phyloP scores from a whole-genome alignment of 1,284 basidiomycete genomes.

The Laetiporus sulphureus region DNA sequence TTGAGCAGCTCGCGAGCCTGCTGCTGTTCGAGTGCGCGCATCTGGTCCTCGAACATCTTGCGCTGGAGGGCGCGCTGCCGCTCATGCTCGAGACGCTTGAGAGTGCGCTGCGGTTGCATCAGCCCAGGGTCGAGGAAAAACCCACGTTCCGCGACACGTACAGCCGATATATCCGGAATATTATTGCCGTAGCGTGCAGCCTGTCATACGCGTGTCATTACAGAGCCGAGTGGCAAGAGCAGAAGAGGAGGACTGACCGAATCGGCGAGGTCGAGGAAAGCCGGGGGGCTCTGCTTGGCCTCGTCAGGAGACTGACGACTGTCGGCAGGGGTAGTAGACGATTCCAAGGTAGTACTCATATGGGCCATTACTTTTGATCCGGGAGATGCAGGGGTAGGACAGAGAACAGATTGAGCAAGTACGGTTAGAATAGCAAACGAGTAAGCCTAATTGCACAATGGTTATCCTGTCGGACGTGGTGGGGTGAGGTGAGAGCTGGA shows the following conservation, averaged over 20 bases:
- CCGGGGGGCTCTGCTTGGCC: slow-evolving; percentile 78
- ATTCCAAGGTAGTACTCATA: slow-evolving; percentile 67
- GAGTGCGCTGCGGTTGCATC: slow-evolving; percentile 54
- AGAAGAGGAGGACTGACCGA: slow-evolving; percentile 51
- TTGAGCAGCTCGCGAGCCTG: slow-evolving; percentile 80
- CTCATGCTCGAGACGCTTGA: slow-evolving; percentile 89
- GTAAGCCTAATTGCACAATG: slow-evolving; percentile 63
- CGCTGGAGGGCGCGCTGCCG: slow-evolving; percentile 80
- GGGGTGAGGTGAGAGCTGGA: slow-evolving; percentile 7
- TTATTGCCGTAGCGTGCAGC: slow-evolving; percentile 78
- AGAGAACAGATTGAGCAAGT: slow-evolving; percentile 49
- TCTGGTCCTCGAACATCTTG: slow-evolving; percentile 89
- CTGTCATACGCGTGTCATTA: slow-evolving; percentile 30
- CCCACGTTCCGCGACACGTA: slow-evolving; percentile 33
- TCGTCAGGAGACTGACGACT: slow-evolving; percentile 57
- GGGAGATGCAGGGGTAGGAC: slow-evolving; percentile 46
- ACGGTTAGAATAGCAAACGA: slow-evolving; percentile 45
- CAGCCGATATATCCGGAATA: slow-evolving; percentile 74
- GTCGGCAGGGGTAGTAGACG: slow-evolving; percentile 64
- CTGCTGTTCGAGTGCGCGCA: slow-evolving; percentile 86
- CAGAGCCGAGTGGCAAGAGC: slow-evolving; percentile 15
- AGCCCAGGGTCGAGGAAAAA: slow-evolving; percentile 8
- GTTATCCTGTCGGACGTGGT: slow-evolving; percentile 37
- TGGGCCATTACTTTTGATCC: slow-evolving; percentile 46
- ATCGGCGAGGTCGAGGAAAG: slow-evolving; percentile 85